Evolutionary conservation across 176 grass and related monocot species (phyloP).

Genomic region (Phoenix roebelenii): DNA sequence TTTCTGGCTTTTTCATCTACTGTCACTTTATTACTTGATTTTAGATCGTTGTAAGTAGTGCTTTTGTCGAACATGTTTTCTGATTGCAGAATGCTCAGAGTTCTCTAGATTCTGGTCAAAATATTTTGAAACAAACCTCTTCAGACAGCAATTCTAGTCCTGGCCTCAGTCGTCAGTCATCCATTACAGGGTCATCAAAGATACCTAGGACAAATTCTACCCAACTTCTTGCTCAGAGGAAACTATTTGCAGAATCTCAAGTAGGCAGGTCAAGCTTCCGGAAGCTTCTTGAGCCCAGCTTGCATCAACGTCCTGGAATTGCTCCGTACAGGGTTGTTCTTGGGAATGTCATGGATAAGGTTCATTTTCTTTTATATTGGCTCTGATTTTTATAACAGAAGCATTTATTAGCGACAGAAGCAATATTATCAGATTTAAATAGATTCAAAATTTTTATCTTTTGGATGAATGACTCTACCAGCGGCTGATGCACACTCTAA

Average conservation of each 20-base stretch:
- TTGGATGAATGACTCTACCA: too few species aligned
- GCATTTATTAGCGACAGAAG: too few species aligned
- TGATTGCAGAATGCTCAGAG: constrained; percentile 2
- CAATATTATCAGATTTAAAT: too few species aligned
- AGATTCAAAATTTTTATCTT: too few species aligned
- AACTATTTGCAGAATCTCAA: constrained; percentile 69
- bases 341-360: constrained; percentile 84
- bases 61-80: too few species aligned
- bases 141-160: constrained; percentile 22
- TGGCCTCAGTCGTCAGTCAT: constrained; percentile 35
- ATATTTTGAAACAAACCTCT: constrained; percentile 21
- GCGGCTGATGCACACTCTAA: too few species aligned
- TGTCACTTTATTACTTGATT: too few species aligned
- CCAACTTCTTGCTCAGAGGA: constrained; percentile 45
- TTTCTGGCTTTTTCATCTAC: too few species aligned
- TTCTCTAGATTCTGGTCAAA: constrained; percentile 4
- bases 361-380: constrained; percentile 9
- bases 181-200: constrained; percentile 22
- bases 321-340: constrained; percentile 93
- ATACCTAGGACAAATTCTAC: constrained; percentile 33
- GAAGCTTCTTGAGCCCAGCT: constrained; percentile 81
- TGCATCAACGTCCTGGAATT: constrained; percentile 54
- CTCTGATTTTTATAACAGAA: too few species aligned
- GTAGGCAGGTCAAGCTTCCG: constrained; percentile 60
- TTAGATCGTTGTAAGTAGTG: too few species aligned